These are phyloP conservation scores for Pezicula rhizophila DNA, from an alignment of 2,329 filamentous ascomycete genomes.

Conservation along the genomic window DNA sequence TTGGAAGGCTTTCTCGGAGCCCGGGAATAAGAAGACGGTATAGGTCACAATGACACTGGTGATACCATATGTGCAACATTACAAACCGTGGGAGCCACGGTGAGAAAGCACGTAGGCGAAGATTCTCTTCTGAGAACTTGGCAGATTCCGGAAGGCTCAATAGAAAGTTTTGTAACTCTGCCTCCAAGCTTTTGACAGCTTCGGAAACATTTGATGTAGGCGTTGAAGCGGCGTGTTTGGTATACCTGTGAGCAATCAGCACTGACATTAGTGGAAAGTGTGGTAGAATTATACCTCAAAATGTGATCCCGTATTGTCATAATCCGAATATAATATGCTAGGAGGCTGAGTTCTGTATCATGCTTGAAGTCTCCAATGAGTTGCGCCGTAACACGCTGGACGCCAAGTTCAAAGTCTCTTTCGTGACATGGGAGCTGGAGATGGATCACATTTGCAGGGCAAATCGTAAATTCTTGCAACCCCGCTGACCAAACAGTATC, in stretches of 20 bases:
- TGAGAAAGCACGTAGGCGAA: not conserved
- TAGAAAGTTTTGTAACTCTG: not conserved
- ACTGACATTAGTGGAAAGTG: not conserved
- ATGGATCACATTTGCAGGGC: not conserved
- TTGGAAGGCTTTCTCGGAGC: not conserved
- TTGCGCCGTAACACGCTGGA: not conserved
- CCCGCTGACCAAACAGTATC: not conserved
- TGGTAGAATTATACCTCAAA: not conserved
- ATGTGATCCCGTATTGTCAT: not conserved
- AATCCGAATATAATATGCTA: conserved; percentile 1
- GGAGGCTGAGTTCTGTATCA: not conserved
- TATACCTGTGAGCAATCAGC: not conserved
- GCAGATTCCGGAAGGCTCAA: not conserved
- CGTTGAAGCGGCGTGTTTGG: not conserved
- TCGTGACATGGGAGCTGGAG: not conserved
- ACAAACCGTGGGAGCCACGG: not conserved
- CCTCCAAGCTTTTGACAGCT: not conserved
- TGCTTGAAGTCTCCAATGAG: not conserved
- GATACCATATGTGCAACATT: conserved; percentile 1
- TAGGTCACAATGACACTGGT: not conserved
- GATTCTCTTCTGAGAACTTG: not conserved
- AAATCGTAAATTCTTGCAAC: not conserved
- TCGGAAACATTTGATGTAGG: not conserved
- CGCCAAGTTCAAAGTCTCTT: not conserved
- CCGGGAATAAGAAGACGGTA: not conserved